Percentiles rank a stretch among this genome's conserved stretches.
phyloP scores from a whole-genome alignment of 2,329 filamentous ascomycete genomes.

The Penicillium paneum region DNA sequence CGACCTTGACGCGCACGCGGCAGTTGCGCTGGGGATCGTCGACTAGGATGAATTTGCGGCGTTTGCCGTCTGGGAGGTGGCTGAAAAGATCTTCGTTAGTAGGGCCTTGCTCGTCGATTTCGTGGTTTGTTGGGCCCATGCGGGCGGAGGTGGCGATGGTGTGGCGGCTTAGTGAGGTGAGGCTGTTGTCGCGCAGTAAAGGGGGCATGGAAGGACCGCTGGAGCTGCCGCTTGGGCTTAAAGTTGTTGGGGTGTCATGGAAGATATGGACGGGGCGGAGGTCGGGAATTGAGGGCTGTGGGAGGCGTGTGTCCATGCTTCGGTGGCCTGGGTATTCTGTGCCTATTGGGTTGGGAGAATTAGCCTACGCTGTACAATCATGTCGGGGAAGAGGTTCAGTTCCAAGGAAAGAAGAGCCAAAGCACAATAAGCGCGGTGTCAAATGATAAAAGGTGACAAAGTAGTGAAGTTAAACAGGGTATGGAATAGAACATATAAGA shows the following conservation, averaged over 20 bases:
- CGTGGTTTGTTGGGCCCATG: slow-evolving; percentile 20
- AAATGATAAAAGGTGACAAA: slow-evolving; percentile 19
- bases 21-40: slow-evolving; percentile 80
- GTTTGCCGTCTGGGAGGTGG: slow-evolving; percentile 82
- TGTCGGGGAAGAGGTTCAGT: slow-evolving; percentile 13
- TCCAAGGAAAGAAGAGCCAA: slow-evolving; percentile 18
- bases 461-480: slow-evolving; percentile 22
- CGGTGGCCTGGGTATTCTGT: slow-evolving; percentile 50
- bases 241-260: slow-evolving; percentile 65
- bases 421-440: slow-evolving; percentile 18
- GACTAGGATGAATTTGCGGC: slow-evolving; percentile 93
- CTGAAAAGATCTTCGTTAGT: slow-evolving; percentile 71
- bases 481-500: slow-evolving; percentile 14
- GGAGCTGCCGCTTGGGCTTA: slow-evolving; percentile 36
- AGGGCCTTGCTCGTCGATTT: slow-evolving; percentile 31
- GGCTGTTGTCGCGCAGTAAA: slow-evolving; percentile 56
- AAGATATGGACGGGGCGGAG: slow-evolving; percentile 74
- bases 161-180: slow-evolving; percentile 42
- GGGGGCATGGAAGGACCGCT: slow-evolving; percentile 62
- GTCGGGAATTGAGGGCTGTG: slow-evolving; percentile 54
- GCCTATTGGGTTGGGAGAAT: slow-evolving; percentile 38
- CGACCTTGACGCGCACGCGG: slow-evolving; percentile 83
- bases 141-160: slow-evolving; percentile 35
- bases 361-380: slow-evolving; percentile 42
- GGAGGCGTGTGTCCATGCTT: slow-evolving; percentile 57